Base-by-base conservation (phyloP, 2,329 filamentous ascomycete species). In the Sordariomycetes sp. region DNA sequence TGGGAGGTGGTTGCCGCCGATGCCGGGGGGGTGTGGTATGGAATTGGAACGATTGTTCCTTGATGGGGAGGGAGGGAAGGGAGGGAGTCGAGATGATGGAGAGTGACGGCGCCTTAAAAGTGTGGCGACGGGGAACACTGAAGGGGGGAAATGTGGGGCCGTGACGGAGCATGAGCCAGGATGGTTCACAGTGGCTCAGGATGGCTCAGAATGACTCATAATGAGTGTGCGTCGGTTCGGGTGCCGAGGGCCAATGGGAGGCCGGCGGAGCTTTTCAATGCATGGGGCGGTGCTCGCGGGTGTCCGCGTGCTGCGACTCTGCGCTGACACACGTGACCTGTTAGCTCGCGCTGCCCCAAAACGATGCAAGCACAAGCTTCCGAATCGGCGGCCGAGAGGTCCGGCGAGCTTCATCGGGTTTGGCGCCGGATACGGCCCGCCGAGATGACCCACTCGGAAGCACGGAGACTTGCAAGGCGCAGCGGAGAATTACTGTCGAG, bases 151-250 rank as follows among this genome's bases (percentile, higher is more conserved):
- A 22, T 12, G 18, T 5, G 18, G 18, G 35, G 35, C 16, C 14
- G 25, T 51, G 24, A 12, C 22, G 22, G 46, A 8, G 24, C 35
- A n/a, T 51, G 12, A 52, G 22, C 18, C 10, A 24, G 48, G 46
- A 40, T 18, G 25, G 24, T 11, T 34, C 14, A 14, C 14, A 12
- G 34, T 34, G 40, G n/a, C 16, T 35, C 16, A 22, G 8, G 11
- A 34, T 22, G 10, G 22, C 20, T 53, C 55, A 40, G 25, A 53
- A 58, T 58, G 56, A 58, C 48, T 58, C 56, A 58, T 58, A 58
- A 37, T 58, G 56, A 58, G 34, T 58, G 35, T n/a, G 25, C 3
- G 16, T 12, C 14, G n/a, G 12, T 35, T 6, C 6, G 3, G 40
- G 40, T 46, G 40, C 6, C 16, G 40, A 18, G 10, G 40, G 40